These are phyloP conservation scores for Lichtheimia ramosa DNA, from an alignment of 371 early-diverging fungal genomes.

Conservation along the genomic window DNA sequence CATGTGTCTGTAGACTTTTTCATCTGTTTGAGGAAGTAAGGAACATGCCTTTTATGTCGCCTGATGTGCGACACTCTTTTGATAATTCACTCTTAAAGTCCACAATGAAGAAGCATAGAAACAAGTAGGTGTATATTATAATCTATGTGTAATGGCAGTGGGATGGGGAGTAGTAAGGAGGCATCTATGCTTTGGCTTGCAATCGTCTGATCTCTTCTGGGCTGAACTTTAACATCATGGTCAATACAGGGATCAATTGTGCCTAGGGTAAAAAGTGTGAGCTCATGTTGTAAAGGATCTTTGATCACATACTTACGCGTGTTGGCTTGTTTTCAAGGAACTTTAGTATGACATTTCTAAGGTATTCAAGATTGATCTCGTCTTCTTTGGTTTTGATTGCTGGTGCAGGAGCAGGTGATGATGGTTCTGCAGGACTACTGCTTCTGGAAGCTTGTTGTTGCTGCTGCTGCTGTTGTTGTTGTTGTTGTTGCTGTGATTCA, in stretches of 20 bases:
- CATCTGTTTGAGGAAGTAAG: too few relatives aligned
- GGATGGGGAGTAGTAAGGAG: too few relatives aligned
- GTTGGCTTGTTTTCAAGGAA: constrained; percentile 82
- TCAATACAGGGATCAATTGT: constrained; percentile 82
- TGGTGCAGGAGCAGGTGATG: constrained; percentile 19
- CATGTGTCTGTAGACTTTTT: too few relatives aligned
- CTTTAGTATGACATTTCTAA: constrained; percentile 81
- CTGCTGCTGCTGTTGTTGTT: not conserved
- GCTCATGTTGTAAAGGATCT: not conserved
- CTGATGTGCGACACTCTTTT: too few relatives aligned
- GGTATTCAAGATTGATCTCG: constrained; percentile 79
- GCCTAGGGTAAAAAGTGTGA: constrained; percentile 31
- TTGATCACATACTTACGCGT: constrained; percentile 42
- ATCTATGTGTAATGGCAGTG: too few relatives aligned
- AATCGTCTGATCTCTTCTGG: constrained; percentile 78
- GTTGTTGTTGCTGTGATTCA: too few relatives aligned
- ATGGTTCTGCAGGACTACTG: constrained; percentile 6
- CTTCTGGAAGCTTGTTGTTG: constrained; percentile 5
- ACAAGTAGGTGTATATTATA: too few relatives aligned
- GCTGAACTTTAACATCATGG: constrained; percentile 76
- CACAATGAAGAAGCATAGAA: too few relatives aligned
- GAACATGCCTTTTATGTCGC: too few relatives aligned
- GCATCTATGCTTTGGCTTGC: constrained; percentile 28
- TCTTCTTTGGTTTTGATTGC: constrained; percentile 35
- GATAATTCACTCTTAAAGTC: too few relatives aligned